A percentile compares a stretch with the other conserved stretches of the same genome.
Evolutionary conservation across 202 grass and related monocot species (phyloP).

Genomic region (Eragrostis tef): DNA sequence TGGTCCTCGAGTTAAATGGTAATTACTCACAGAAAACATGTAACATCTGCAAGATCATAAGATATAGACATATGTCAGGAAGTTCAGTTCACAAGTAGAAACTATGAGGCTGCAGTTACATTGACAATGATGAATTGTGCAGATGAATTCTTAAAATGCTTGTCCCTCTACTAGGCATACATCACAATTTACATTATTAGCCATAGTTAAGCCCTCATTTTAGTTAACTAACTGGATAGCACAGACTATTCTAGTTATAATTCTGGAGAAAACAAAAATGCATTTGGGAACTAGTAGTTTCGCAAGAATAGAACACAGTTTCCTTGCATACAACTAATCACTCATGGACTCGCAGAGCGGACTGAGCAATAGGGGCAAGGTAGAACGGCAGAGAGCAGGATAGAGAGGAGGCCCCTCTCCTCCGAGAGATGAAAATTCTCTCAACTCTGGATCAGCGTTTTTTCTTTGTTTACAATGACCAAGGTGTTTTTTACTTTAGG

Average conservation of each 20-base stretch:
- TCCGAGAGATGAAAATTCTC: no score
- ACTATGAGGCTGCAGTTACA: background rate
- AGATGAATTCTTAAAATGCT: background rate
- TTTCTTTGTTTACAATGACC: no score
- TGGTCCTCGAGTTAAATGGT: constrained; percentile 29
- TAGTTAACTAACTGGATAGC: background rate
- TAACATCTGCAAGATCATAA: constrained; percentile 53
- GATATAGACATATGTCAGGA: constrained; percentile 32
- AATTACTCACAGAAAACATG: constrained; percentile 44
- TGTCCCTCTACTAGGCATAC: background rate
- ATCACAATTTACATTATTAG: background rate
- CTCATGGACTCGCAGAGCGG: background rate
- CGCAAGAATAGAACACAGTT: background rate
- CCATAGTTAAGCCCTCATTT: background rate
- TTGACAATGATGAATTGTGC: background rate
- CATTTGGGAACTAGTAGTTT: background rate
- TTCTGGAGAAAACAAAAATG: background rate
- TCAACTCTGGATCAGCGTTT: no score
- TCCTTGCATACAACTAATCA: background rate
- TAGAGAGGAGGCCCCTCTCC: no score
- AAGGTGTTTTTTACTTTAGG: no score
- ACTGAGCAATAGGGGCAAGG: no score
- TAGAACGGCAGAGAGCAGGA: no score
- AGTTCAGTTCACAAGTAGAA: background rate
- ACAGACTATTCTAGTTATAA: background rate